phyloP scores from a whole-genome alignment of 2,329 filamentous ascomycete genomes.

The Hymenotorrendiella dingleyae region DNA sequence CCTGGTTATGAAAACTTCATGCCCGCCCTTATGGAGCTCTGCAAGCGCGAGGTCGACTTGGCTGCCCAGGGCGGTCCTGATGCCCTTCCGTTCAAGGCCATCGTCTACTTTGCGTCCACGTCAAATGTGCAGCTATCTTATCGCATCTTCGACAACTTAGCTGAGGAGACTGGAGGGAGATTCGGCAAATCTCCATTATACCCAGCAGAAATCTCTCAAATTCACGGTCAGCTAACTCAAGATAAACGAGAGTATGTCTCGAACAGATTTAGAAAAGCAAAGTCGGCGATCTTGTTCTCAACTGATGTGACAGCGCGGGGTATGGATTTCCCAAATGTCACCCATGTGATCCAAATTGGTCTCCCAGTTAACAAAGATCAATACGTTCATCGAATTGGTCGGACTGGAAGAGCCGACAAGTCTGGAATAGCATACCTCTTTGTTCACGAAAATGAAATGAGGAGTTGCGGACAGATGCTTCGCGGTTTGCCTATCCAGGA shows the following conservation, averaged over 20 bases:
- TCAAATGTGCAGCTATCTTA: slow-evolving; percentile 62
- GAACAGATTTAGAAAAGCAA: slow-evolving; percentile 61
- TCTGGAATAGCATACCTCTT: slow-evolving; percentile 53
- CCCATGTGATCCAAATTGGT: slow-evolving; percentile 70
- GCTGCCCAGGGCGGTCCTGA: slow-evolving; percentile 9
- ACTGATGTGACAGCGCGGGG: slow-evolving; percentile 77
- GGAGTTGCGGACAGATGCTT: slow-evolving; percentile 19
- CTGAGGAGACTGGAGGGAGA: slow-evolving; percentile 6
- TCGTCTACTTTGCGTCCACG: slow-evolving; percentile 82
- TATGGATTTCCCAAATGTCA: slow-evolving; percentile 78
- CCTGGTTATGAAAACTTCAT: slow-evolving; percentile 69
- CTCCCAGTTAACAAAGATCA: slow-evolving; percentile 58
- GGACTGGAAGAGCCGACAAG: slow-evolving; percentile 71
- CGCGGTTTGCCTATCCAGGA: slow-evolving; percentile 25
- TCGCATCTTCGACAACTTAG: slow-evolving; percentile 41
- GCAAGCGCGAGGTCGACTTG: slow-evolving; percentile 33
- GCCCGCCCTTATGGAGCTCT: slow-evolving; percentile 58
- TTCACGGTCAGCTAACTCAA: slow-evolving; percentile 78
- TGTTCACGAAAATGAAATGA: slow-evolving; percentile 18
- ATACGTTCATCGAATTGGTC: slow-evolving; percentile 72
- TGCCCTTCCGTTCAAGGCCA: slow-evolving; percentile 69
- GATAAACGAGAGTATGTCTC: slow-evolving; percentile 60
- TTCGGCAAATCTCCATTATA: slow-evolving; percentile 24
- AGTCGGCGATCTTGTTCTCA: slow-evolving; percentile 63
- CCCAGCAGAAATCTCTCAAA: slow-evolving; percentile 35